These are phyloP conservation scores for Nitzschia sp. DNA, from an alignment of 108 stramenopile genomes.

Conservation along the genomic window DNA sequence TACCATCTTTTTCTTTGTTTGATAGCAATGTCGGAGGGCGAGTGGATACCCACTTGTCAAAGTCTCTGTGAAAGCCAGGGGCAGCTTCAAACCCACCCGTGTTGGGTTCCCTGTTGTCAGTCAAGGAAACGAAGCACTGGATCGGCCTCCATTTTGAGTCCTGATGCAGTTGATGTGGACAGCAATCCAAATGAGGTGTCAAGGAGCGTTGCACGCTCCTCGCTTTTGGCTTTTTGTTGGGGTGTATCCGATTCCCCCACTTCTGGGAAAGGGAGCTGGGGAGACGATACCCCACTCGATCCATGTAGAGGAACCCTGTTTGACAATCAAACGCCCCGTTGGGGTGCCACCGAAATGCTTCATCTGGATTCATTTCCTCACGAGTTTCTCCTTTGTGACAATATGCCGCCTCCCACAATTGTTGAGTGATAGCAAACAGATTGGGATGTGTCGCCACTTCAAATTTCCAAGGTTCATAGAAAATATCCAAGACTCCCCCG, in stretches of 20 bases:
- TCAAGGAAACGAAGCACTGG: slow-evolving; percentile 88
- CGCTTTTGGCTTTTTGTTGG: slow-evolving; percentile 43
- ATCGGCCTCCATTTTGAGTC: slow-evolving; percentile 87
- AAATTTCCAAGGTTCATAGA: slow-evolving; percentile 86
- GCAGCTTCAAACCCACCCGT: slow-evolving; percentile 91
- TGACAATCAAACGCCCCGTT: slow-evolving; percentile 69
- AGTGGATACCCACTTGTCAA: slow-evolving; percentile 64
- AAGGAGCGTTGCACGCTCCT: slow-evolving; percentile 80
- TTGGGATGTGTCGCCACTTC: slow-evolving; percentile 59
- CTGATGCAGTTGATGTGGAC: slow-evolving; percentile 70
- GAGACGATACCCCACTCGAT: slow-evolving; percentile 85
- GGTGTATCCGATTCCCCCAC: slow-evolving; percentile 41
- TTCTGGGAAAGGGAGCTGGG: slow-evolving; percentile 65
- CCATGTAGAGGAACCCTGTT: slow-evolving; percentile 82
- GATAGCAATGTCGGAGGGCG: slow-evolving; percentile 26
- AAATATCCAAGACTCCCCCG: slow-evolving; percentile 89
- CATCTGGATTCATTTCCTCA: slow-evolving; percentile 25
- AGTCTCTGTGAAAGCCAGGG: slow-evolving; percentile 87
- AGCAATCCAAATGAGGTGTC: slow-evolving; percentile 94
- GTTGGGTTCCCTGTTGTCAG: slow-evolving; percentile 71
- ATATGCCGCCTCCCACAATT: slow-evolving; percentile 81
- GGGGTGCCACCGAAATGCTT: slow-evolving; percentile 69
- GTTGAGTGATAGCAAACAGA: slow-evolving; percentile 63
- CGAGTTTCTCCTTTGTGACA: slow-evolving; percentile 53
- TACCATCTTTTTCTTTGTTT: slow-evolving; percentile 17